phyloP scores from a whole-genome alignment of 768 basidiomycete species.

The Collybia sordida region DNA sequence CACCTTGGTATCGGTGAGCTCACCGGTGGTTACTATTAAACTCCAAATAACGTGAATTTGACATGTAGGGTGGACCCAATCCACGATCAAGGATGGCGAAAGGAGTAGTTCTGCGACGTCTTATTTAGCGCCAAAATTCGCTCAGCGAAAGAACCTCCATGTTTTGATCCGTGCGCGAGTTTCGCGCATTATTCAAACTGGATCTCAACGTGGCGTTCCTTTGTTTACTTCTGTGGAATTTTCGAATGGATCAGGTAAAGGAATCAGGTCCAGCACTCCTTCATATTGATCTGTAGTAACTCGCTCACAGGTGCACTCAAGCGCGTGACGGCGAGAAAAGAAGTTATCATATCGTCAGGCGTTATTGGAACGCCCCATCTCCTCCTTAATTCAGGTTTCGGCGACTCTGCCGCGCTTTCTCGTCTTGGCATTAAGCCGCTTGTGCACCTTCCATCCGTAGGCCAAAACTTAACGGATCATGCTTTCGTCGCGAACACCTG shows the following conservation, averaged over 20 bases:
- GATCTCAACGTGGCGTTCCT: background rate
- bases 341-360: constrained; percentile 32
- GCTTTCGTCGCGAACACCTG: constrained; percentile 24
- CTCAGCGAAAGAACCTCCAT: constrained; percentile 23
- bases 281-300: background rate
- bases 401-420: constrained; percentile 15
- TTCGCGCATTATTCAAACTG: constrained; percentile 17
- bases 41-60: constrained; percentile 7
- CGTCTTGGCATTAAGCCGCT: constrained; percentile 18
- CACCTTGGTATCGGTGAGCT: constrained; percentile 39
- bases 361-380: constrained; percentile 28
- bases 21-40: background rate
- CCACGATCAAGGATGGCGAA: constrained; percentile 11
- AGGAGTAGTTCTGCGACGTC: constrained; percentile 19
- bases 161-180: constrained; percentile 23
- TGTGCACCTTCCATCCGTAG: constrained; percentile 28
- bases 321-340: constrained; percentile 23
- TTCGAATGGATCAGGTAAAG: background rate
- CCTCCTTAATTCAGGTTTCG: constrained; percentile 29
- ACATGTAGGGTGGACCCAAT: constrained; percentile 13
- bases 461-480: constrained; percentile 30
- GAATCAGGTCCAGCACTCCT: background rate
- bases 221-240: background rate
- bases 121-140: constrained; percentile 17
- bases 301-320: constrained; percentile 4